Conservation (phyloP, 345 rosid species). For the Eutrema heterophyllum region DNA sequence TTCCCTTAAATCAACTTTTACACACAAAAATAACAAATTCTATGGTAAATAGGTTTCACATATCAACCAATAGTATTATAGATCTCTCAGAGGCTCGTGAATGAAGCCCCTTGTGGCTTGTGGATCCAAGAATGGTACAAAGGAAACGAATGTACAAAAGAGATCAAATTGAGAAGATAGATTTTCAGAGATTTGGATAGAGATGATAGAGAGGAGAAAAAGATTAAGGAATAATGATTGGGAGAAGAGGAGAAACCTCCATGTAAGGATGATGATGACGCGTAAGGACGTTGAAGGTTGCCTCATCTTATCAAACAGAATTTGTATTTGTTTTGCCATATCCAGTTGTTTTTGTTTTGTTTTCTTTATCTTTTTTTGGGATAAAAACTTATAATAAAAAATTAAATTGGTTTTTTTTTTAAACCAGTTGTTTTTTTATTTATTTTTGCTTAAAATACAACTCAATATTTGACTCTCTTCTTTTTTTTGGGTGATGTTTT, state of each 20-base stretch:
- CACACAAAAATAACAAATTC: background rate
- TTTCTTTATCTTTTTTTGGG: constrained; percentile 3
- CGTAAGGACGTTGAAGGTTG: constrained; percentile 19
- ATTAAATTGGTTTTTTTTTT: background rate
- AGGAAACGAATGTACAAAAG: constrained; percentile 3
- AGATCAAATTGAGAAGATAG: constrained; percentile 13
- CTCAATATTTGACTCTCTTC: background rate
- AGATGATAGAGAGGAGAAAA: constrained; percentile 9
- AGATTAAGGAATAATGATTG: constrained; percentile 3
- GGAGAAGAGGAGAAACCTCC: constrained; percentile 21
- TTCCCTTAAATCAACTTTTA: background rate
- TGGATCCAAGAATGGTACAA: background rate
- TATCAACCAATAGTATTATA: background rate
- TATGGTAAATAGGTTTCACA: constrained; percentile 1
- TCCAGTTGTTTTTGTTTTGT: constrained; percentile 3
- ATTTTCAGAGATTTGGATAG: background rate
- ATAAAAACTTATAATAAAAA: background rate
- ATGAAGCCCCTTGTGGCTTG: background rate
- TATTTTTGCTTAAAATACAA: background rate
- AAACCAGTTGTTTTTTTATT: background rate
- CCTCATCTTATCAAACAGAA: constrained; percentile 21
- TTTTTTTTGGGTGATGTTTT: background rate
- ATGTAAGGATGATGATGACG: constrained; percentile 31
- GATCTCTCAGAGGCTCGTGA: constrained; percentile 3
- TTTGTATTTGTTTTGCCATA: constrained; percentile 23